A percentile compares a stretch with the other conserved stretches of the same genome.
These are phyloP conservation scores for Albophoma yamanashiensis DNA, from an alignment of 2,329 filamentous ascomycete species.

Conservation along the genomic window DNA sequence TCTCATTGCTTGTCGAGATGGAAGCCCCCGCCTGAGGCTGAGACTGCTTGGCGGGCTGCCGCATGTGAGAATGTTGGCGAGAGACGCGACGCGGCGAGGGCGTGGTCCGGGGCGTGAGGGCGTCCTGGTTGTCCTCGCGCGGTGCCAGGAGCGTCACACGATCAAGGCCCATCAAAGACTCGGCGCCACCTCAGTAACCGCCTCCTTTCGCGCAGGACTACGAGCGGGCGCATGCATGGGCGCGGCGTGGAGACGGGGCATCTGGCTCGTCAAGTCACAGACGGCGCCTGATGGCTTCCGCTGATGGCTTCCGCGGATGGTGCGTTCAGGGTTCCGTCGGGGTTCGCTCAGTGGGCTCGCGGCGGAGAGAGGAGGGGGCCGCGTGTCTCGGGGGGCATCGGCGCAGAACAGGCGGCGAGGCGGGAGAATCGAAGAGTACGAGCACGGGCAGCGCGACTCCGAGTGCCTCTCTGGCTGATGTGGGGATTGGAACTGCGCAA, in stretches of 20 bases:
- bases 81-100: neutral
- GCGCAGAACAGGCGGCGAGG: neutral
- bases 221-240: neutral
- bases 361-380: neutral
- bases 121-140: neutral
- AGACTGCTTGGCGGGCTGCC: constrained; percentile 8
- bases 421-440: neutral
- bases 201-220: neutral
- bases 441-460: neutral
- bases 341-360: neutral
- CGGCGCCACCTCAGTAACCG: neutral
- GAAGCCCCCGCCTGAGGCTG: constrained; percentile 11
- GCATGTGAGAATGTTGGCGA: constrained; percentile 11
- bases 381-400: neutral
- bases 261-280: neutral
- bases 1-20: constrained; percentile 26
- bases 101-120: neutral
- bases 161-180: neutral
- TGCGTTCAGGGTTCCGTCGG: neutral
- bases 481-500: neutral
- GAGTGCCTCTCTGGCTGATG: neutral
- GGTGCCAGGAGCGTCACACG: neutral
- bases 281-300: neutral
- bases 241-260: neutral
- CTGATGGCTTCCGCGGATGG: neutral